Conservation (phyloP, 108 stramenopile species). For the Skeletonema menzelii region DNA sequence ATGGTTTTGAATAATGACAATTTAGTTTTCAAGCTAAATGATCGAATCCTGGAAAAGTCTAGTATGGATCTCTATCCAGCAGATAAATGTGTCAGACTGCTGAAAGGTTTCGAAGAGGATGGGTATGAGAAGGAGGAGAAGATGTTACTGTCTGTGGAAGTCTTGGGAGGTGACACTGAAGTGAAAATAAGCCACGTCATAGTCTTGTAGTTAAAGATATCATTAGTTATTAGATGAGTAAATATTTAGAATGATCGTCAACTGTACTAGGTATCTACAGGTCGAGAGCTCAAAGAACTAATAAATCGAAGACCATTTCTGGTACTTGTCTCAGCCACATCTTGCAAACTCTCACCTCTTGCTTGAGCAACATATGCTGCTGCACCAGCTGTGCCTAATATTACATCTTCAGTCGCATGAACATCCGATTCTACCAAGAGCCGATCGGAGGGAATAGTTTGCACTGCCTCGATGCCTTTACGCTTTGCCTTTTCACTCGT, state of each 20-base stretch:
- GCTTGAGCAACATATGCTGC: slow-evolving; percentile 66
- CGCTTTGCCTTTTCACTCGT: slow-evolving; percentile 62
- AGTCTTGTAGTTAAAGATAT: neutral
- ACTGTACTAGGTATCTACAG: neutral
- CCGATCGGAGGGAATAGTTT: slow-evolving; percentile 63
- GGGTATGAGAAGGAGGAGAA: slow-evolving; percentile 32
- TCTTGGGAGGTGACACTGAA: neutral
- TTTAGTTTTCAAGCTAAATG: slow-evolving; percentile 31
- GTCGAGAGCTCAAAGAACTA: slow-evolving; percentile 15
- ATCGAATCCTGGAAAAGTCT: slow-evolving; percentile 27
- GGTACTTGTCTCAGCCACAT: slow-evolving; percentile 37
- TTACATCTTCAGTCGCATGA: slow-evolving; percentile 56
- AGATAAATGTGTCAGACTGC: slow-evolving; percentile 31
- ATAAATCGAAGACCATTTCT: slow-evolving; percentile 57
- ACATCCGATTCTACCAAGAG: slow-evolving; percentile 85
- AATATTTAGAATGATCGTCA: too few species aligned
- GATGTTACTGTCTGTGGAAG: slow-evolving; percentile 34
- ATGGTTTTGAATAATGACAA: slow-evolving; percentile 42
- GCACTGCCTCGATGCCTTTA: slow-evolving; percentile 64
- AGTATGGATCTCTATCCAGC: slow-evolving; percentile 36
- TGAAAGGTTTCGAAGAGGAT: slow-evolving; percentile 18
- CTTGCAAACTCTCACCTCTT: slow-evolving; percentile 24
- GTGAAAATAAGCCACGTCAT: neutral
- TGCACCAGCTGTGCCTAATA: slow-evolving; percentile 74
- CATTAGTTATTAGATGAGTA: too few species aligned